Base-by-base conservation (phyloP, 495 filamentous ascomycete genomes). In the Xylaria curta region DNA sequence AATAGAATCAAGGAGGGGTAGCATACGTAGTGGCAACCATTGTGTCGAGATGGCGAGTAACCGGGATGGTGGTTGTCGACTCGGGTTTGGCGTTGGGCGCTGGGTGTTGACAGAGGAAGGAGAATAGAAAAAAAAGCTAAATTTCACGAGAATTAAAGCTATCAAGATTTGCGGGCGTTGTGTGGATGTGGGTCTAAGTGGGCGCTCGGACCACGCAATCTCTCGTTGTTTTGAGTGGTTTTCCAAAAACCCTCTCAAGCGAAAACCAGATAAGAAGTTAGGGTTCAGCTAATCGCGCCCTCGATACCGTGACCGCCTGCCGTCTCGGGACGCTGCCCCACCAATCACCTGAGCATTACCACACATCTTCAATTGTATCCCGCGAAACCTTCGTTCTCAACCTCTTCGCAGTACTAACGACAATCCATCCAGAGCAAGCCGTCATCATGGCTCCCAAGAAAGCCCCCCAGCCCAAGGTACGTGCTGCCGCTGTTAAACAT, bases 371-470 rank as follows among this genome's bases (percentile, higher is more conserved):
- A 33, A 66, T 65, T 56, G 38, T 59, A 21, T 66, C 26, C 58
- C 53, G 61, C 61, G 62, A 62, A 66, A 69, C 72, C 60, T 70
- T 63, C 38, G 47, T 70, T 51, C 28, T 59, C 66, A 69, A 62
- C 31, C 60, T 71, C 42, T 40, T 66, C 62, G 69, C 61, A 66
- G 61, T 31, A 74, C 56, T 69, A 67, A 66, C 66, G 68, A 77
- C 66, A 74, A 51, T 58, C 60, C 61, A 68, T 53, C 56, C 65
- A 66, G 53, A 71, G 69, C 61, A 73, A 71, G 36, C 71, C 75
- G 78, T 78, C 85, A 91, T 79, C 80, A 94, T 94, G 92, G 86
- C 92, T 85, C 92, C 92, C 80, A 96, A 97, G 91, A 95, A 94
- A 85, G 85, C 90, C 80, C 83, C 87, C 83, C 89, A 91, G 78